Evolutionary conservation across 2,329 filamentous ascomycete species (phyloP), one percentile per base, ranked within the genome.

Genomic region (Cladosporium sphaerospermum): DNA sequence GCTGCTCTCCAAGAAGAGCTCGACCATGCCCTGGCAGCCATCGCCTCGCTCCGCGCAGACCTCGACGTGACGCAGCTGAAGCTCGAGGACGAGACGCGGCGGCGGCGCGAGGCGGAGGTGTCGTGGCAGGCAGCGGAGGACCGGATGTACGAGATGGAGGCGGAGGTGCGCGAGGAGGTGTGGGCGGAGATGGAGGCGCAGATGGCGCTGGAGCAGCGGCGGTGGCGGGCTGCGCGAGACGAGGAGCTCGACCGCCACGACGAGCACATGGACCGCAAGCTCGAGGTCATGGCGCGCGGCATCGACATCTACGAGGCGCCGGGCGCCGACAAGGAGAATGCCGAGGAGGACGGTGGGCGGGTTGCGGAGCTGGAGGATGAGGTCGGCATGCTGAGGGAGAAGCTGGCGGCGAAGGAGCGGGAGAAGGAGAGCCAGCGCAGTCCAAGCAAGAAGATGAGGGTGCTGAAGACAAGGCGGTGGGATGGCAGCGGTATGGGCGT

Each of bases 131-230:
- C 82, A 3, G 83, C 79, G 1, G 79, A 83, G 64, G 75, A 78
- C 49, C 75, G 74, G 61, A 77, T 88, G 71, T 81, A 88, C 41
- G 83, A 88, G 70, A 78, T 95, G 10, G 93, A 99, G 67, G 84
- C 88, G 61, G 85, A 86, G 5, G 82, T 97, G 31, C 84, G 93
- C 18, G 92, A 96, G 64, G 92, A 97, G 61, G 92, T 91, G 62
- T 91, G 84, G 61, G 77, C 75, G 2, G 93, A 96, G 64, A 95
- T 95, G 75, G 93, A 99, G 64, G 75, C 80, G 55, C 81, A 83
- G 9, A 78, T 96, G 44, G 80, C 83, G 16, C 73, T 84, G 10
- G 90, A 96, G 67, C 81, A 88, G 68, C 78, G 81, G 9, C 78
- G 88, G n/a, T 96, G 89, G 87, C 86, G 92, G 66, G 80, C 79